Percentiles rank a stretch among this genome's conserved stretches.
Evolutionary conservation across 108 stramenopile genomes (phyloP).

Genomic region (Nitzschia sp.): DNA sequence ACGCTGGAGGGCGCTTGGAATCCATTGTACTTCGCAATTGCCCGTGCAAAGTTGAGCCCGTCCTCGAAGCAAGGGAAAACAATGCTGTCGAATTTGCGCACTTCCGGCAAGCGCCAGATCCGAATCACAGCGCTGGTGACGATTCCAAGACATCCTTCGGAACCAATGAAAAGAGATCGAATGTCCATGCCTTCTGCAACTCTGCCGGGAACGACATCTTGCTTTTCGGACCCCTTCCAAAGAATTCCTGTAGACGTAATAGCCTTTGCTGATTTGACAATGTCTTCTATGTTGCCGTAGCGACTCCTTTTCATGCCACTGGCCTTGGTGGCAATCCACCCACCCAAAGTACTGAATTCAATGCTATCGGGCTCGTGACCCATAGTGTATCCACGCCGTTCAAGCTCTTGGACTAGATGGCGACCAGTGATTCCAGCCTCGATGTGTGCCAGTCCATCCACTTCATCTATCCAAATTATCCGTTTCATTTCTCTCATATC

Average conservation of each 20-base stretch:
- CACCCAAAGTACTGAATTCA: conserved; percentile 95
- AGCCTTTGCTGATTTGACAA: conserved; percentile 80
- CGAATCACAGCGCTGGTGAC: conserved; percentile 88
- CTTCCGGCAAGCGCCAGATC: conserved; percentile 80
- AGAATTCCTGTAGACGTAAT: conserved; percentile 62
- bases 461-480: conserved; percentile 82
- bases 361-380: conserved; percentile 96
- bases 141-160: conserved; percentile 91
- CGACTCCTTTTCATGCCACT: conserved; percentile 95
- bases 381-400: conserved; percentile 83
- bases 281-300: conserved; percentile 97
- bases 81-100: conserved; percentile 64
- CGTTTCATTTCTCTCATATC: conserved; percentile 86
- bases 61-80: conserved; percentile 72
- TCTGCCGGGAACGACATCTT: conserved; percentile 57
- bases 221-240: conserved; percentile 43
- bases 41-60: conserved; percentile 77
- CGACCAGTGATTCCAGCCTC: conserved; percentile 89
- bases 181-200: conserved; percentile 82
- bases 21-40: conserved; percentile 54
- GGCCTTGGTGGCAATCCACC: conserved; percentile 96
- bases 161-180: conserved; percentile 80
- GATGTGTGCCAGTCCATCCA: conserved; percentile 84
- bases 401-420: conserved; percentile 65
- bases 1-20: conserved; percentile 75